These are phyloP conservation scores for Hortiboletus flavorubellus DNA, from an alignment of 768 basidiomycete species.

Conservation along the genomic window DNA sequence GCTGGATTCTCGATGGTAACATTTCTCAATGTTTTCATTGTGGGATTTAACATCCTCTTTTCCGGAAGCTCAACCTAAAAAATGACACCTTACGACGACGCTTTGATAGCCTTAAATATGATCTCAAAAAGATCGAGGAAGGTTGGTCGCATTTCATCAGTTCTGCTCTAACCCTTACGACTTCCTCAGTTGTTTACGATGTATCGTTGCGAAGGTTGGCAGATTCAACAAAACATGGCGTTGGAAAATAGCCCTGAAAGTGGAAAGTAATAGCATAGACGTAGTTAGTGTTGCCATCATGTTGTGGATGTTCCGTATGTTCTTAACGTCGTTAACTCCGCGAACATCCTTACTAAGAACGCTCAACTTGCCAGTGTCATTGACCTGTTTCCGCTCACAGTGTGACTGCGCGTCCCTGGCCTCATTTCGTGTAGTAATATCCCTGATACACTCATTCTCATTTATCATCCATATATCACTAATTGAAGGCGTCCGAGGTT, in stretches of 20 bases:
- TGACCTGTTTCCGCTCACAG: conserved; percentile 1
- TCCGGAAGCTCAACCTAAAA: conserved; percentile 64
- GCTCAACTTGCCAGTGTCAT: not conserved
- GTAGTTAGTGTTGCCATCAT: not conserved
- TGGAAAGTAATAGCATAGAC: not conserved
- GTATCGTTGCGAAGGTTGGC: conserved; percentile 71
- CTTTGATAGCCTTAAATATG: conserved; percentile 82
- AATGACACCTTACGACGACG: conserved; percentile 72
- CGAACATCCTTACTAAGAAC: conserved; percentile 14
- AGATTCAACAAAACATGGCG: conserved; percentile 18
- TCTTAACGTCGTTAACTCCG: conserved; percentile 25
- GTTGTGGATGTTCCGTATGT: not conserved
- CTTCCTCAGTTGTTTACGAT: conserved; percentile 71
- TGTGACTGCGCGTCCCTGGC: not conserved
- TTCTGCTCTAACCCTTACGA: not conserved
- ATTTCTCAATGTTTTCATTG: not conserved
- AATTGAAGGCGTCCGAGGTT: not conserved
- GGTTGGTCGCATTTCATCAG: conserved; percentile 39
- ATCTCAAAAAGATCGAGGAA: conserved; percentile 88
- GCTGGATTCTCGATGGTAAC: conserved; percentile 80
- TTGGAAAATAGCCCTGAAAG: not conserved
- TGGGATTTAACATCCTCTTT: not conserved
- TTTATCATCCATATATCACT: not conserved
- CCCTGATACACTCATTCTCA: not conserved
- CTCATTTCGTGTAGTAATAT: conserved; percentile 7